These are phyloP conservation scores for Ceratobasidium sp. DNA, from an alignment of 1,284 basidiomycete species.

Conservation along the genomic window DNA sequence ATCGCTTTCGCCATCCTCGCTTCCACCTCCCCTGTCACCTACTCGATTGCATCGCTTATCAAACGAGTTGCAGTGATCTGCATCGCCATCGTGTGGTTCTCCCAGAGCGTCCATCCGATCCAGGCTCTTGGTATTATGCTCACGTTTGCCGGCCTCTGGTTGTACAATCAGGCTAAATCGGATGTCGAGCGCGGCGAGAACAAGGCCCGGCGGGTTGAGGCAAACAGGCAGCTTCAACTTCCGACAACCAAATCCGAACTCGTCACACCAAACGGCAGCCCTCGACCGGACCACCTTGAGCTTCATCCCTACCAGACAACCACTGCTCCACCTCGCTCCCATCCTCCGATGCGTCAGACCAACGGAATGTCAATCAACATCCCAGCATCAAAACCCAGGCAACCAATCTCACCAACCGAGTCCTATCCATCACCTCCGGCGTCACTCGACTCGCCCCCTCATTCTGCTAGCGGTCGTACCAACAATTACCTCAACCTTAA, in stretches of 20 bases:
- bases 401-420: conserved; percentile 54
- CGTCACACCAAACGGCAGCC: conserved; percentile 47
- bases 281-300: conserved; percentile 40
- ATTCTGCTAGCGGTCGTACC: conserved; percentile 28
- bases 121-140: conserved; percentile 89
- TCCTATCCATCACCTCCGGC: conserved; percentile 80
- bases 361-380: conserved; percentile 41
- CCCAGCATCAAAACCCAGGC: conserved; percentile 37
- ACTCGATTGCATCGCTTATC: conserved; percentile 96
- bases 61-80: conserved; percentile 99
- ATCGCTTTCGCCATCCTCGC: conserved; percentile 96
- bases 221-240: conserved; percentile 72
- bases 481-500: conserved; percentile 7
- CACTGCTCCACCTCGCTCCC: conserved; percentile 39
- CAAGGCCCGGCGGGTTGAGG: conserved; percentile 84
- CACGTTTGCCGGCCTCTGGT: conserved; percentile 90
- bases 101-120: conserved; percentile 81
- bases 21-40: conserved; percentile 96
- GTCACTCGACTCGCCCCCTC: conserved; percentile 72
- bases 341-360: conserved; percentile 45
- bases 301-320: conserved; percentile 41
- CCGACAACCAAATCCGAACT: conserved; percentile 67
- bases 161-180: conserved; percentile 94
- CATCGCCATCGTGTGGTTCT: conserved; percentile 97
- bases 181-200: conserved; percentile 95